phyloP scores from a whole-genome alignment of 2,329 filamentous ascomycete genomes.

The Aspergillus intermedius region DNA sequence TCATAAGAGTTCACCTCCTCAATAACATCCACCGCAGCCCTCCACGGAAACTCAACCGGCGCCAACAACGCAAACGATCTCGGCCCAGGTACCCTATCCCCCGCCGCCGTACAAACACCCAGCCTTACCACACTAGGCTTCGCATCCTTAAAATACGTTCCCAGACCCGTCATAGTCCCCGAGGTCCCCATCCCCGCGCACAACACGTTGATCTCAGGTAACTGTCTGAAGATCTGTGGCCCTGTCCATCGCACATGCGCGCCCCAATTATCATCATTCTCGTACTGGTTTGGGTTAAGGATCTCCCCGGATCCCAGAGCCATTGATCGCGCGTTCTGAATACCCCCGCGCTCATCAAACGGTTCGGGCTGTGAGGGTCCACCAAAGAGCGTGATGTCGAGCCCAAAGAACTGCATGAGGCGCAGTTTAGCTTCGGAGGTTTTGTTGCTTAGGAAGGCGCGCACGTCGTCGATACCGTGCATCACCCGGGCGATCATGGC shows the following conservation, averaged over 20 bases:
- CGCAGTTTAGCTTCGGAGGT: constrained; percentile 48
- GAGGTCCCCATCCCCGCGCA: constrained; percentile 55
- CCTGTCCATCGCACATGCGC: constrained; percentile 55
- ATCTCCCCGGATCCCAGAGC: constrained; percentile 38
- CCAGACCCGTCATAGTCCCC: constrained; percentile 46
- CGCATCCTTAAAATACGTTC: constrained; percentile 43
- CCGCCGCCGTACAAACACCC: constrained; percentile 52
- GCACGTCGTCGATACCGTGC: constrained; percentile 46
- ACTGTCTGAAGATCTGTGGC: constrained; percentile 50
- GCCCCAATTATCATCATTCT: constrained; percentile 41
- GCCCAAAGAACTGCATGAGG: constrained; percentile 55
- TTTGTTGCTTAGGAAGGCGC: constrained; percentile 55
- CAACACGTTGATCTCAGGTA: constrained; percentile 52
- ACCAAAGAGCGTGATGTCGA: constrained; percentile 53
- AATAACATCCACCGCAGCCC: constrained; percentile 48
- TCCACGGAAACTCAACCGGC: constrained; percentile 54
- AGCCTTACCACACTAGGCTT: constrained; percentile 36
- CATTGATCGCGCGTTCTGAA: constrained; percentile 42
- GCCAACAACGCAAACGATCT: constrained; percentile 47
- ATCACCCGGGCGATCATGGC: constrained; percentile 49
- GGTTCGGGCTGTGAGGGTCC: constrained; percentile 55
- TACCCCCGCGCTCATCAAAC: constrained; percentile 48
- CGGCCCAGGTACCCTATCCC: constrained; percentile 55
- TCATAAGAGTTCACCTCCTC: constrained; percentile 52
- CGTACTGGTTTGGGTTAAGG: constrained; percentile 53